phyloP scores from a whole-genome alignment of 768 basidiomycete genomes.

The Boletus rex-veris region DNA sequence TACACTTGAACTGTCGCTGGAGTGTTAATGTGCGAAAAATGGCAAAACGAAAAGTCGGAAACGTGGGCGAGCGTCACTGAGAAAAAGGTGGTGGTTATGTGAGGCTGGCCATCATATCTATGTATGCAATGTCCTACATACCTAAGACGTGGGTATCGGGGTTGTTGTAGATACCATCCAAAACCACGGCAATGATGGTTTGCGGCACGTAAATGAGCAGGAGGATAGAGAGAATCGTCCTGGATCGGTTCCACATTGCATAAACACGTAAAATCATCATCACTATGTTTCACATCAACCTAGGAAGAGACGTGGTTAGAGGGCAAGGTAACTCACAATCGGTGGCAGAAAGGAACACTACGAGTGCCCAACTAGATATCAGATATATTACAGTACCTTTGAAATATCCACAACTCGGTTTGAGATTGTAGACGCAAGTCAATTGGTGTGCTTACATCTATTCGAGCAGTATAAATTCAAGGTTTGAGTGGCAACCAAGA shows the following conservation, averaged over 20 bases:
- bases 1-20: neutral
- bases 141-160: neutral
- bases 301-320: neutral
- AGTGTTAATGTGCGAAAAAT: neutral
- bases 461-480: no score
- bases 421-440: no score
- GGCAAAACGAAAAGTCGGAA: neutral
- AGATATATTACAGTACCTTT: neutral
- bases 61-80: neutral
- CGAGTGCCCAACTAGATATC: accelerated
- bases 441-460: neutral
- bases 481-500: no score
- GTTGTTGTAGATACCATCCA: neutral
- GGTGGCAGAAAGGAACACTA: neutral
- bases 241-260: neutral
- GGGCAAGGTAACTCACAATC: neutral
- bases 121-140: neutral
- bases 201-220: neutral
- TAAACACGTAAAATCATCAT: neutral
- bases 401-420: neutral
- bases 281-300: neutral
- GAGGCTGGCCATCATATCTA: no score
- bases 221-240: neutral
- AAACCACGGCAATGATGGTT: no score
- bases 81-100: no score